Evolutionary conservation across 148 eudicot species (phyloP), one percentile per base, ranked within the genome.

Genomic region (Polygonum aviculare): DNA sequence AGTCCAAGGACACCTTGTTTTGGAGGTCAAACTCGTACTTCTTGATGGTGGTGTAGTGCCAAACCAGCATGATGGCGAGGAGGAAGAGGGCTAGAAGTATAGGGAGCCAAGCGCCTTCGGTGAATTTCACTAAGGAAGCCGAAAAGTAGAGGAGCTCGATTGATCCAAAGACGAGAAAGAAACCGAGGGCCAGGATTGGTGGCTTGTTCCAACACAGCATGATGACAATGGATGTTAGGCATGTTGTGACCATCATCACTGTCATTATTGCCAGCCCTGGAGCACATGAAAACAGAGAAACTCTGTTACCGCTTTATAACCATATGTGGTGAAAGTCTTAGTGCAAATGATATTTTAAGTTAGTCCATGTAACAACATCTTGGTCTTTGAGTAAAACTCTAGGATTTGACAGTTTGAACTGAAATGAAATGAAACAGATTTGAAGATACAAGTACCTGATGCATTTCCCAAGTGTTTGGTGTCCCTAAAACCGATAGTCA

Each of bases 391-490:
- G 6, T 44, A 44, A 44, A 44, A 44, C 47, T 44, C 47, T 44
- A 6, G 47, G 9, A 44, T 44, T 44, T 44, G 11, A 10, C 47
- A 44, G 1, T 44, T 44, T 44, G 47, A 44, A 44, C 9, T 44
- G 7, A 10, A 44, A 44, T 8, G 7, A 10, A 10, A 44, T 44
- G 47, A 54, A 54, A 7, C 6, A n/a, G 26, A 8, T 1, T 54
- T 21, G 21, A 6, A 54, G 10, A 1, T 5, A 5, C 7, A 16
- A 63, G 0, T 81, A 93, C 98, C 98, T 76, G 98, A 93, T 77
- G 98, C 98, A 82, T 93, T 93, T 78, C 98, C 98, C 85, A 93
- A 80, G 83, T 89, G 96, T 75, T 93, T 93, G n/a, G 91, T 93
- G 80, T 93, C 96, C 81, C 98, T 82, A 75, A 93, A 93, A 10